phyloP scores from a whole-genome alignment of 139 green algal species.

The Closterium sp. region DNA sequence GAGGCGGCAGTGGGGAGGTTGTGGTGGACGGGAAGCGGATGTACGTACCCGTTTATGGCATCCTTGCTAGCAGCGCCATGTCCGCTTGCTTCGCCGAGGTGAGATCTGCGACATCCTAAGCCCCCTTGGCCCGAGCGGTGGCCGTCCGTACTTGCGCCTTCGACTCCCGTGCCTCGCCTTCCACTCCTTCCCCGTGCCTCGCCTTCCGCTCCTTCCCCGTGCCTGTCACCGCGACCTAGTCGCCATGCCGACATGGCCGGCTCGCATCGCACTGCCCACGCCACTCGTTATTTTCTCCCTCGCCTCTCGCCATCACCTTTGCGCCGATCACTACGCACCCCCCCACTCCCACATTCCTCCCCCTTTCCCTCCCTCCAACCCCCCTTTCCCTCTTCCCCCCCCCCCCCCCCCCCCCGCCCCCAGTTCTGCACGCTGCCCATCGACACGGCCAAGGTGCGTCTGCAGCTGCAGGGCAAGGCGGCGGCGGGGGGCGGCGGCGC shows the following conservation, averaged over 20 bases:
- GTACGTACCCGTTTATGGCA: constrained; percentile 44
- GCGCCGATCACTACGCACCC: neutral
- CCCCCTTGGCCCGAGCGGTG: too few relatives aligned
- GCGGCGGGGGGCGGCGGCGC: constrained; percentile 18
- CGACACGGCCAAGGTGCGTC: constrained; percentile 94
- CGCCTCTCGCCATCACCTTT: neutral
- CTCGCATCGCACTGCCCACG: too few relatives aligned
- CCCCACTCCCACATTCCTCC: neutral
- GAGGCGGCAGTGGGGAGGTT: neutral
- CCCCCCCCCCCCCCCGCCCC: neutral
- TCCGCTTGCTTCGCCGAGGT: constrained; percentile 47
- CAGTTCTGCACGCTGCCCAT: constrained; percentile 73
- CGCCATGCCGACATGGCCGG: too few relatives aligned
- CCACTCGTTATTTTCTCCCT: neutral
- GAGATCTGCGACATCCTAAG: neutral
- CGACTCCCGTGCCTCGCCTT: neutral
- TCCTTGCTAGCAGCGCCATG: constrained; percentile 40
- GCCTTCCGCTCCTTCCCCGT: too few relatives aligned
- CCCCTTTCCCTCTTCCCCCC: neutral
- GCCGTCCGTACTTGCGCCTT: neutral
- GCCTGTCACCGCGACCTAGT: too few relatives aligned
- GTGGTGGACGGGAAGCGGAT: constrained; percentile 31
- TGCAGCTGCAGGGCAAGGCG: constrained; percentile 81
- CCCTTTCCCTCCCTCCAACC: neutral
- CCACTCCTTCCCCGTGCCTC: neutral